Conservation (phyloP, 83 land plant genomes). For the Thuja plicata region DNA sequence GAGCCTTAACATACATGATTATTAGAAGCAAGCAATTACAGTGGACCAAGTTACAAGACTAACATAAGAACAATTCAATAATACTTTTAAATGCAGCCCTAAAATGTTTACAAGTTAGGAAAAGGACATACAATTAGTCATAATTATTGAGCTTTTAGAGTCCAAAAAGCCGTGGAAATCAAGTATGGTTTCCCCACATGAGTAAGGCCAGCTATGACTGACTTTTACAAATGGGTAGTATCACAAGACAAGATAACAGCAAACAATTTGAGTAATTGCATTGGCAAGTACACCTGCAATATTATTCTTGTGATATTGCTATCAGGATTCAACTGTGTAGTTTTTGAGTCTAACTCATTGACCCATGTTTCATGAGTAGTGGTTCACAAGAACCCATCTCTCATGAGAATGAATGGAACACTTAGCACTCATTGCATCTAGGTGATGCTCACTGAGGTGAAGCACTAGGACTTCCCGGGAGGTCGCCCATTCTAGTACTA, state of each 20-base stretch:
- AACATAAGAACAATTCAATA: not conserved
- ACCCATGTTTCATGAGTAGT: no score
- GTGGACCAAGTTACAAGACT: not conserved
- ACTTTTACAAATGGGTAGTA: not conserved
- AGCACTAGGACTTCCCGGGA: no score
- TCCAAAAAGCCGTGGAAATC: not conserved
- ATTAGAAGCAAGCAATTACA: not conserved
- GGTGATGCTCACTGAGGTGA: no score
- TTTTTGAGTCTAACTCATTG: no score
- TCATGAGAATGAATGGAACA: no score
- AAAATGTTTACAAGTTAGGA: not conserved
- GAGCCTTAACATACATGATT: not conserved
- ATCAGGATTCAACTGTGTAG: no score
- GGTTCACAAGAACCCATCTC: no score
- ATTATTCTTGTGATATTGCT: not conserved
- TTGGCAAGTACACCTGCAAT: not conserved
- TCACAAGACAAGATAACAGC: not conserved
- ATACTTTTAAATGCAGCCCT: not conserved
- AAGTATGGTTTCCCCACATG: not conserved
- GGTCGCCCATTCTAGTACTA: no score
- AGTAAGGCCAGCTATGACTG: no score
- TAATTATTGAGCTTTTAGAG: not conserved
- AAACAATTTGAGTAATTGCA: not conserved
- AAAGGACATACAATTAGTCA: not conserved
- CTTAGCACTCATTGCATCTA: no score